Percentiles rank a stretch among this genome's conserved stretches.
Conservation (phyloP, 345 rosid species). For the Aurinia saxatilis region DNA sequence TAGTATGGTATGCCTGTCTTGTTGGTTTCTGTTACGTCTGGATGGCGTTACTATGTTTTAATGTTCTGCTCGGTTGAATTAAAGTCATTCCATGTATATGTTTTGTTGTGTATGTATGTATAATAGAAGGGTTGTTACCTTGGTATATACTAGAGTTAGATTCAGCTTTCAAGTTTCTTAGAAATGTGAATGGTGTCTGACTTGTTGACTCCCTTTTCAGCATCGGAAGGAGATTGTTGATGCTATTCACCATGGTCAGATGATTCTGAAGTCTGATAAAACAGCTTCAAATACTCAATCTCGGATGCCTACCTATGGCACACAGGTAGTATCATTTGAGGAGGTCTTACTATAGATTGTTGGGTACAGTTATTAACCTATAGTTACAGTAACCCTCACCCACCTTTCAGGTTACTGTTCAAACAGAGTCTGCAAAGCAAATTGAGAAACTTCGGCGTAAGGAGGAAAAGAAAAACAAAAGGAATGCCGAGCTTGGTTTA, state of each 20-base stretch:
- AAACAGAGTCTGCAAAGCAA: slow-evolving; percentile 79
- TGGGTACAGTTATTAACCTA: neutral
- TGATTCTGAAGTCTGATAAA: slow-evolving; percentile 69
- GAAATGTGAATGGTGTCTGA: slow-evolving; percentile 1
- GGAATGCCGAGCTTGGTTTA: slow-evolving; percentile 59
- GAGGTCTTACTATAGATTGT: slow-evolving; percentile 8
- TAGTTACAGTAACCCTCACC: slow-evolving; percentile 2
- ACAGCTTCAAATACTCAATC: slow-evolving; percentile 53
- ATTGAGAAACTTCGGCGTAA: slow-evolving; percentile 94
- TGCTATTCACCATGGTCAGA: slow-evolving; percentile 73
- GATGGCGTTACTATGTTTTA: neutral
- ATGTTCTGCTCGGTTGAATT: neutral
- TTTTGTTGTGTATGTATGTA: slow-evolving; percentile 1
- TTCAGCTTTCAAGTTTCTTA: neutral
- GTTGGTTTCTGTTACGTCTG: neutral
- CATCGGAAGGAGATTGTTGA: slow-evolving; percentile 87
- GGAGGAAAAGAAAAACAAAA: slow-evolving; percentile 84
- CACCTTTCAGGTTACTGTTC: slow-evolving; percentile 75
- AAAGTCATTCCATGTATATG: neutral
- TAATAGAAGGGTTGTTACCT: neutral
- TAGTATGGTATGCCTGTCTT: neutral
- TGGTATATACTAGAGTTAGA: neutral
- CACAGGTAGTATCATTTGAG: slow-evolving; percentile 52
- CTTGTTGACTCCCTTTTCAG: slow-evolving; percentile 40
- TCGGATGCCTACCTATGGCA: slow-evolving; percentile 93